Evolutionary conservation across 805 yeast genomes (phyloP).

Genomic region (Metschnikowia anglica): DNA sequence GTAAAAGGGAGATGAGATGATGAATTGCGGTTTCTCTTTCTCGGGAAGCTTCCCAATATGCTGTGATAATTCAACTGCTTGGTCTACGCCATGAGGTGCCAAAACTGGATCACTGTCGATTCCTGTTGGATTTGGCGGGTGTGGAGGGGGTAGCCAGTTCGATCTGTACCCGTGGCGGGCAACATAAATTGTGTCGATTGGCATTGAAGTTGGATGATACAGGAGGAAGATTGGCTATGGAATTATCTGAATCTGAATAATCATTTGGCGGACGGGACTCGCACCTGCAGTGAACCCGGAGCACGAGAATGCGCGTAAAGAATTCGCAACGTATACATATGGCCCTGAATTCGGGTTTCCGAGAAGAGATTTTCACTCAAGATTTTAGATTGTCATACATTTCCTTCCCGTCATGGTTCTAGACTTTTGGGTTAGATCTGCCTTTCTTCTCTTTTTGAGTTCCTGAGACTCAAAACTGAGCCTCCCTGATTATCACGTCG

Average conservation of each 20-base stretch:
- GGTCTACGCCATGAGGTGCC: constrained; percentile 84
- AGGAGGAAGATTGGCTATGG: background rate
- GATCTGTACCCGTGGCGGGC: constrained; percentile 90
- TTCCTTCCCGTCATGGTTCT: too few relatives aligned
- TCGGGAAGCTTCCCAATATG: constrained; percentile 46
- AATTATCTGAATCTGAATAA: background rate
- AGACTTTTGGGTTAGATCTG: too few relatives aligned
- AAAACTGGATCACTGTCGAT: constrained; percentile 86
- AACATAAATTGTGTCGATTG: constrained; percentile 59
- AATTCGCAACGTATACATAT: too few relatives aligned
- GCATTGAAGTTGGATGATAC: constrained; percentile 21
- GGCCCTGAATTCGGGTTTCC: too few relatives aligned
- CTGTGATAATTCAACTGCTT: constrained; percentile 75
- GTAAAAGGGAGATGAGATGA: constrained; percentile 83
- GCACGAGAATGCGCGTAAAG: constrained; percentile 6
- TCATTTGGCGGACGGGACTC: constrained; percentile 5
- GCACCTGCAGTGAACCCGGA: constrained; percentile 5
- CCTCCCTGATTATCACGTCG: too few relatives aligned
- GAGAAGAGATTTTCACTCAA: too few relatives aligned
- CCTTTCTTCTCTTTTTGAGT: too few relatives aligned
- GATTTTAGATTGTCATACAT: too few relatives aligned
- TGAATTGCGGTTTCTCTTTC: constrained; percentile 67
- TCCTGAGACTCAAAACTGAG: too few relatives aligned
- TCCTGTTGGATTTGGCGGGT: constrained; percentile 82
- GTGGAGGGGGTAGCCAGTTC: constrained; percentile 76